Conservation (phyloP, 2,329 filamentous ascomycete genomes). For the Penicillium aurantiogriseum region DNA sequence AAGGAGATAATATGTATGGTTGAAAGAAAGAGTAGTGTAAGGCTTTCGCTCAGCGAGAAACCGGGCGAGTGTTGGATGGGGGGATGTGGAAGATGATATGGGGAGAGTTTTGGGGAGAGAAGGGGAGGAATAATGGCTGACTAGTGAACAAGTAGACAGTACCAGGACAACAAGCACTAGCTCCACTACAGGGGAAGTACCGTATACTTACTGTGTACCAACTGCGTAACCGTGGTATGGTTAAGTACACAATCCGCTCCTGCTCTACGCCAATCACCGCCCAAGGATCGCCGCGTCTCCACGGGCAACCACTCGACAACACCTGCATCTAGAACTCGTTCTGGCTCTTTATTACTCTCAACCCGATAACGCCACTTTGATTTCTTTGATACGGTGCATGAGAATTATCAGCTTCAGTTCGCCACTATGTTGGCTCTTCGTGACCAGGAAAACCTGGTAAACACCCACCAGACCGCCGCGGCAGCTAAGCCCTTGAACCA, state of each 20-base stretch:
- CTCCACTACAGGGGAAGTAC: conserved; percentile 14
- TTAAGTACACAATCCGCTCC: conserved; percentile 12
- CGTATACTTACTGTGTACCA: conserved; percentile 15
- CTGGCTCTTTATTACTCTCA: conserved; percentile 8
- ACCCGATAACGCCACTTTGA: conserved; percentile 9
- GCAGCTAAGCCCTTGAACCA: conserved; percentile 72
- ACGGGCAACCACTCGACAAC: conserved; percentile 40
- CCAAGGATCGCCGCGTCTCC: conserved; percentile 32
- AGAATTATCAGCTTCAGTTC: conserved; percentile 13
- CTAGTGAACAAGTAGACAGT: conserved; percentile 14
- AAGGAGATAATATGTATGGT: conserved; percentile 25
- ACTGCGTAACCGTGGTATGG: conserved; percentile 4
- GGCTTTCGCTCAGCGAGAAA: conserved; percentile 42
- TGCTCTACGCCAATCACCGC: conserved; percentile 20
- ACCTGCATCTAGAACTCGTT: conserved; percentile 27
- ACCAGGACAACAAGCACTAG: conserved; percentile 4
- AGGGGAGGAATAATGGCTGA: conserved; percentile 19
- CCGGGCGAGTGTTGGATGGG: conserved; percentile 15
- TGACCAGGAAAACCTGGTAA: conserved; percentile 85
- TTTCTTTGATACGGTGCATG: conserved; percentile 22
- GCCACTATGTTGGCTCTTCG: conserved; percentile 70
- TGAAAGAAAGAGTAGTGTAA: conserved; percentile 35
- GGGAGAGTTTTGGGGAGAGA: conserved; percentile 22
- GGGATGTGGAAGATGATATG: conserved; percentile 10
- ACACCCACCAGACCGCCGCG: conserved; percentile 68